phyloP scores from a whole-genome alignment of 2,329 filamentous ascomycete genomes.

The Capronia epimyces region DNA sequence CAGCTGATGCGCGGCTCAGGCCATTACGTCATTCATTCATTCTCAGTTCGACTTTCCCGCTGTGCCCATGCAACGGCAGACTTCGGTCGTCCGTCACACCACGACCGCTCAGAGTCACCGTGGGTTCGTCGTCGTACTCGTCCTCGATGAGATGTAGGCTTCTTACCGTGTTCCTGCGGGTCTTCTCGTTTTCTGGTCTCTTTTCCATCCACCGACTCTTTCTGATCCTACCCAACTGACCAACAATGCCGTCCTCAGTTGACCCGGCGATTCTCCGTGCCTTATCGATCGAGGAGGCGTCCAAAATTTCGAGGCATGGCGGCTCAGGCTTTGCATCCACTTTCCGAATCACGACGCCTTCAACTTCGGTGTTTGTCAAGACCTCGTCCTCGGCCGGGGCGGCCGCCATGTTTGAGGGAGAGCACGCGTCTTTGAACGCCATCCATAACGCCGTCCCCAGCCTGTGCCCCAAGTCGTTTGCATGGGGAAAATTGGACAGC shows the following conservation, averaged over 20 bases:
- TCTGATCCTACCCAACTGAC: not conserved
- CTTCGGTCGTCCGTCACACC: not conserved
- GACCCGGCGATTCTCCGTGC: constrained; percentile 36
- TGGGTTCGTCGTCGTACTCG: no score
- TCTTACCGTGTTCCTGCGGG: not conserved
- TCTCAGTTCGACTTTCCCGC: no score
- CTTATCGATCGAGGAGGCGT: constrained; percentile 35
- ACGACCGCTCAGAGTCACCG: no score
- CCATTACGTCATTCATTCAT: not conserved
- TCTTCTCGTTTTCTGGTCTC: not conserved
- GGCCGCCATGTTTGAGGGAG: constrained; percentile 53
- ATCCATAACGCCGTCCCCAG: constrained; percentile 66
- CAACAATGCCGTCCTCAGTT: constrained; percentile 19
- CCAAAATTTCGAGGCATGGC: constrained; percentile 35
- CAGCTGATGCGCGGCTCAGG: not conserved
- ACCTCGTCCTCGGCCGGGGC: constrained; percentile 33
- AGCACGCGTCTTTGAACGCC: constrained; percentile 77
- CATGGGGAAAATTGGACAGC: constrained; percentile 57
- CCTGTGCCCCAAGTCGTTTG: constrained; percentile 70
- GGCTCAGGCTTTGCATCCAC: constrained; percentile 44
- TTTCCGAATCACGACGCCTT: constrained; percentile 36
- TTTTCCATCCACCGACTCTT: not conserved
- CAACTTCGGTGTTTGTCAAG: constrained; percentile 39
- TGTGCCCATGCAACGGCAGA: no score
- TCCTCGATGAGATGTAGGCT: not conserved